Conservation (phyloP, 345 rosid genomes). For the Salix suchowensis region DNA sequence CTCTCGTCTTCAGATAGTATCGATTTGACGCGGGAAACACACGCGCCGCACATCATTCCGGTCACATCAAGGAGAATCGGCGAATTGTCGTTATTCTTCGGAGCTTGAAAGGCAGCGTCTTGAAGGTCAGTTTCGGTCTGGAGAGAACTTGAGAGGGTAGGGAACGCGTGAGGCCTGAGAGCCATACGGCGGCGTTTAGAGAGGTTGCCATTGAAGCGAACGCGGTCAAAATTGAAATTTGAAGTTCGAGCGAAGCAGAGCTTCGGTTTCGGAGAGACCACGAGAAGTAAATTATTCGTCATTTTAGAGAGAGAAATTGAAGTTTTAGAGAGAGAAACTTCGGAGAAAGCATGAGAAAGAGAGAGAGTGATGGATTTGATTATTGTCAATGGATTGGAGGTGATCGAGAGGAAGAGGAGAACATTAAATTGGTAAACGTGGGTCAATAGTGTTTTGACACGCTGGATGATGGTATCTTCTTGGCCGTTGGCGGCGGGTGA, state of each 20-base stretch:
- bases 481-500: not conserved
- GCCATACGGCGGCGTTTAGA: conserved; percentile 17
- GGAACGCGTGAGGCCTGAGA: conserved; percentile 15
- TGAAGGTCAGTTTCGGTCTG: conserved; percentile 39
- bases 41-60: conserved; percentile 96
- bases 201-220: conserved; percentile 13
- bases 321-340: not conserved
- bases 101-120: conserved; percentile 11
- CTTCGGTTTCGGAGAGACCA: conserved; percentile 33
- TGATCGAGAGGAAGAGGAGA: not conserved
- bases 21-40: conserved; percentile 80
- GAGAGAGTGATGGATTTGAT: not conserved
- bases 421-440: not conserved
- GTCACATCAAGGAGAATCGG: conserved; percentile 66
- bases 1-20: conserved; percentile 64
- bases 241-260: conserved; percentile 16
- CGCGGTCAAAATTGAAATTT: conserved; percentile 3
- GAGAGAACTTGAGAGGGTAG: conserved; percentile 39
- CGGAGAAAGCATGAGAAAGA: not conserved
- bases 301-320: conserved; percentile 16
- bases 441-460: not conserved
- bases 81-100: conserved; percentile 20
- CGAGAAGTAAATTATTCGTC: conserved; percentile 44
- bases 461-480: conserved; percentile 1
- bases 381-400: not conserved